Evolutionary conservation across 345 rosid species (phyloP).

Genomic region (Salix caprea): DNA sequence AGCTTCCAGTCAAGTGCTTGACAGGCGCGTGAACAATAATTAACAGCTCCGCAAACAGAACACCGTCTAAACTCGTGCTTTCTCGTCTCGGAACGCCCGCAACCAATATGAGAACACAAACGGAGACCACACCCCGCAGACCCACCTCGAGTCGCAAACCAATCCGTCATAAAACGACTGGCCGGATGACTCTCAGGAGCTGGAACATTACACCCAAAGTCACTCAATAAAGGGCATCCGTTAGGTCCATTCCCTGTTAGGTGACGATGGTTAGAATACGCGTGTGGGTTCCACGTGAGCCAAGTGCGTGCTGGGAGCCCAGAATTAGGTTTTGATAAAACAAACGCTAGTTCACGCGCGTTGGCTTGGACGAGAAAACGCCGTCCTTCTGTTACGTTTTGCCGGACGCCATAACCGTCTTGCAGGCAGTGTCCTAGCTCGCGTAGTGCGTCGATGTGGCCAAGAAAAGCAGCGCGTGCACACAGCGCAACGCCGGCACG

Average conservation of each 20-base stretch:
- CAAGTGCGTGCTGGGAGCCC: constrained; percentile 37
- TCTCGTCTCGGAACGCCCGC: constrained; percentile 92
- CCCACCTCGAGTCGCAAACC: constrained; percentile 50
- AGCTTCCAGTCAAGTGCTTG: constrained; percentile 97
- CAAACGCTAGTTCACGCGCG: constrained; percentile 80
- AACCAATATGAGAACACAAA: constrained; percentile 72
- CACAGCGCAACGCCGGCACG: constrained; percentile 91
- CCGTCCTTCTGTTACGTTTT: constrained; percentile 75
- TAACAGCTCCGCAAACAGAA: constrained; percentile 88
- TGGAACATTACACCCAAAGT: constrained; percentile 98
- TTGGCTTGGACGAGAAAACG: constrained; percentile 93
- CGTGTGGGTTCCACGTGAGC: constrained; percentile 49
- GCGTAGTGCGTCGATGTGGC: constrained; percentile 86
- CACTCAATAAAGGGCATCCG: constrained; percentile 76
- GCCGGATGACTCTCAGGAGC: constrained; percentile 84
- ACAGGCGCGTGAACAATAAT: constrained; percentile 95
- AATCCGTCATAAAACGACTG: constrained; percentile 64
- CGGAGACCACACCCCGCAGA: constrained; percentile 52
- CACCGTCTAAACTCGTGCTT: constrained; percentile 89
- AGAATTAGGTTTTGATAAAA: constrained; percentile 36
- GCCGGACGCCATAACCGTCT: constrained; percentile 95
- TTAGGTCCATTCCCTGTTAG: constrained; percentile 34
- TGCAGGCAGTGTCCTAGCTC: constrained; percentile 98
- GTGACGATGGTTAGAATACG: constrained; percentile 26
- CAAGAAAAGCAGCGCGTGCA: constrained; percentile 84